Evolutionary conservation across 1,139 yeast genomes (phyloP), one percentile per base, ranked within the genome.

Genomic region (Taiozyma sp.): DNA sequence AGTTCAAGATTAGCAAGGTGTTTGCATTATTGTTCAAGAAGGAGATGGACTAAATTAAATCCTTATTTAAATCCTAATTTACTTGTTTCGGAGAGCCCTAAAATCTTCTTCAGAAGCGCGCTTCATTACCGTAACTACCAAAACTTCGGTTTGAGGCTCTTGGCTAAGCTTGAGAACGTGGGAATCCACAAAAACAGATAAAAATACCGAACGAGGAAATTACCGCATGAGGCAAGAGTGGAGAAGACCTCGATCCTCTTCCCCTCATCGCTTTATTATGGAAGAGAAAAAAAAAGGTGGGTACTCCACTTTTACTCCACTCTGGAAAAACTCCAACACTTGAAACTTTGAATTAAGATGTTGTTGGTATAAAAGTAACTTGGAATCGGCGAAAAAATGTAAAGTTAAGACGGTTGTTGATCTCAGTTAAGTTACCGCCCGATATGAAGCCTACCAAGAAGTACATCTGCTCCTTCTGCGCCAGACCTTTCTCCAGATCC

Each of bases 401-500:
- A 24, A 28, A 10, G 13, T 28, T 28, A 28, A 28, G 8, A 10
- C 19, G 19, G 19, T 19, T 19, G 13, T 28, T 9, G 13, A 28
- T 28, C 8, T 8, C 27, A 24, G 7, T 14, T 30, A 14, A 13
- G 12, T 30, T 13, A 14, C n/a, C 34, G 8, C 7, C 16, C 23
- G 23, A 3, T 5, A 27, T 45, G 28, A 49, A 49, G 12, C 46
- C 48, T 2, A 80, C 77, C 49, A 79, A 81, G 61, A 81, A 85
- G 62, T 87, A 87, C 66, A 79, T 84, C 39, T 88, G 96, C 69
- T 83, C 87, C 27, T 87, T 82, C 65, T 88, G 96, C 62, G 89
- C 91, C 43, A 73, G 91, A 60, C 87, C 91, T 1, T 88, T 88
- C 64, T 83, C 92, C 9, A 72, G 96, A 46, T 81, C 89, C 27